Evolutionary conservation across 2,329 filamentous ascomycete species (phyloP), one percentile per base, ranked within the genome.

Genomic region (Neopestalotiopsis rosae): DNA sequence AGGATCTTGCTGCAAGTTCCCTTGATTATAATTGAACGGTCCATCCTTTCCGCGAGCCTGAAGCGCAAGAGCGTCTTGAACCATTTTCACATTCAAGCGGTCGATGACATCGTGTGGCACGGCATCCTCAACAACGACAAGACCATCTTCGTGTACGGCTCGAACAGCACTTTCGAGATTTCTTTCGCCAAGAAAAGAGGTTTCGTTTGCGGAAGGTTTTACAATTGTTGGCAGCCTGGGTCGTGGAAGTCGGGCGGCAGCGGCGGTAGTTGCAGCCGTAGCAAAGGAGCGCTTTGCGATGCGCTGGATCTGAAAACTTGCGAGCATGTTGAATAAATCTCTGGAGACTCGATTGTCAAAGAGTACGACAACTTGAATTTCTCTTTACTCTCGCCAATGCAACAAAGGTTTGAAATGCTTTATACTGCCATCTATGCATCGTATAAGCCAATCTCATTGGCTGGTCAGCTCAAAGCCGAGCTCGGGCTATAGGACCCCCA

Each of bases 21-120:
- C 87, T 62, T 84, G 84, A 73, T 90, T 90, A 74, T 90, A 90
- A 72, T 91, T 91, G 80, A 86, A 91, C 0, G 87, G 87, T 0
- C 85, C 84, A 17, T 87, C 81, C 24, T 89, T 83, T 1, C 87
- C 87, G 40, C 81, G 79, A 0, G 79, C 80, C 68, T 87, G 86
- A 2, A 91, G 79, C 3, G 76, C 74, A 2, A 80, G 81, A 1
- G 89, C 88, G 74, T 91, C 89, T 61, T 86, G 45, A 1, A 88
- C 82, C 89, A 91, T 91, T 71, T 86, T 87, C 61, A 72, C 70
- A 73, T 91, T 91, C 49, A 91, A 78, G 6, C 74, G 73, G 72
- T 91, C 86, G 3, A 91, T 77, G n/a, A 84, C 75, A 0, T 79
- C 74, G 70, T 87, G 84, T 0, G 83, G 81, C 24, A 90, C 80